Percentiles rank a stretch among this genome's conserved stretches.
These are phyloP conservation scores for Polysphondylium violaceum DNA, from an alignment of 78 protist genomes.

Conservation along the genomic window DNA sequence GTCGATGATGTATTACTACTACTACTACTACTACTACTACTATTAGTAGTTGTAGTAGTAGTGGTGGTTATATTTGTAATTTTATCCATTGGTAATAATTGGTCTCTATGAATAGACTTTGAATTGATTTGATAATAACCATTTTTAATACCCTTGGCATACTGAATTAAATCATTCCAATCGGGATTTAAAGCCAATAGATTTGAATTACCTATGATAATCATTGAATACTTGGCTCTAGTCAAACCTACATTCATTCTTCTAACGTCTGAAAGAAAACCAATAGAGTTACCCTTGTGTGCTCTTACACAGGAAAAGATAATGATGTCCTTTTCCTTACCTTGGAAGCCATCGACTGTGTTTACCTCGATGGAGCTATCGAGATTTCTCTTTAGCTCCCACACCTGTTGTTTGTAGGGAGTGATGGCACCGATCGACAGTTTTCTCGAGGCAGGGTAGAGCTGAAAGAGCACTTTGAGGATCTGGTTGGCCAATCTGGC, in stretches of 20 bases:
- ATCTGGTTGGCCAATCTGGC: constrained; percentile 23
- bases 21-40: neutral
- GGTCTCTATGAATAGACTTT: neutral
- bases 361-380: constrained; percentile 44
- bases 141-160: neutral
- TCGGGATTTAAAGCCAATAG: constrained; percentile 15
- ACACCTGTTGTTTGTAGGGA: constrained; percentile 88
- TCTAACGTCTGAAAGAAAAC: constrained; percentile 90
- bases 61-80: too few species aligned
- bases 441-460: neutral
- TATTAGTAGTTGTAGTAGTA: neutral
- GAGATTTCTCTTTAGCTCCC: neutral
- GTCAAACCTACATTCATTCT: constrained; percentile 96
- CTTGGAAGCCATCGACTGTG: constrained; percentile 83
- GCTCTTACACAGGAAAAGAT: constrained; percentile 92
- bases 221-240: constrained; percentile 82
- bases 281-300: constrained; percentile 69
- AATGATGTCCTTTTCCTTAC: constrained; percentile 89
- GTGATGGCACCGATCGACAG: constrained; percentile 89
- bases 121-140: constrained; percentile 5
- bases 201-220: constrained; percentile 82
- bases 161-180: constrained; percentile 33
- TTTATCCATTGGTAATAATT: neutral
- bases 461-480: neutral
- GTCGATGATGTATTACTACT: neutral